phyloP scores from a whole-genome alignment of 202 grass and related monocot species.

The Panicum hallii region DNA sequence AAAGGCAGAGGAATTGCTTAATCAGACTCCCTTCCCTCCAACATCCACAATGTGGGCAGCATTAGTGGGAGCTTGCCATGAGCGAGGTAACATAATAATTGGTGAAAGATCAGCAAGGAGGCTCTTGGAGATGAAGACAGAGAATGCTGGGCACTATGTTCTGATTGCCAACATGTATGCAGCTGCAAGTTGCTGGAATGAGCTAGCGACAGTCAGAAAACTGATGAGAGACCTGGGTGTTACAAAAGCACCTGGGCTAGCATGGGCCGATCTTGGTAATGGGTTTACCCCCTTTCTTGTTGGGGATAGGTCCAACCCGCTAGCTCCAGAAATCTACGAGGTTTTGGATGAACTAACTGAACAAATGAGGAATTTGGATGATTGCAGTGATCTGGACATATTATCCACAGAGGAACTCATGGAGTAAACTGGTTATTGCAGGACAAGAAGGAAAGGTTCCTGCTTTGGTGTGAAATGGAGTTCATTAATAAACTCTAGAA shows the following conservation, averaged over 20 bases:
- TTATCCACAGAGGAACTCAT: constrained; percentile 22
- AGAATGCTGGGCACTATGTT: constrained; percentile 60
- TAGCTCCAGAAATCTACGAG: constrained; percentile 61
- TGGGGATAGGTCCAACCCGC: constrained; percentile 59
- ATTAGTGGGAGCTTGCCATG: constrained; percentile 61
- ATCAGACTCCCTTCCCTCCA: constrained; percentile 47
- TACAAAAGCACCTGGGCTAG: constrained; percentile 58
- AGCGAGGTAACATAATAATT: constrained; percentile 58
- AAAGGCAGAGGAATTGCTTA: constrained; percentile 67
- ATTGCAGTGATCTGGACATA: constrained; percentile 44
- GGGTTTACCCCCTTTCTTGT: constrained; percentile 65
- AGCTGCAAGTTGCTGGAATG: constrained; percentile 65
- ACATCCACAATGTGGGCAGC: constrained; percentile 64
- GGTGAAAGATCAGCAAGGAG: constrained; percentile 62
- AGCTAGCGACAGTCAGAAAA: constrained; percentile 61
- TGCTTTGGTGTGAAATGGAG: constrained; percentile 12
- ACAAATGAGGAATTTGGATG: constrained; percentile 58
- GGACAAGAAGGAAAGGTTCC: neutral
- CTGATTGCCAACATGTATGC: constrained; percentile 75
- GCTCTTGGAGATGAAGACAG: constrained; percentile 63
- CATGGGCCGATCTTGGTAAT: constrained; percentile 69
- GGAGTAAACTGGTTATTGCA: constrained; percentile 10
- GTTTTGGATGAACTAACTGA: constrained; percentile 62
- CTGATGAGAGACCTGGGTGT: constrained; percentile 63
- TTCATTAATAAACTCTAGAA: constrained; percentile 10